Evolutionary conservation across 2,329 filamentous ascomycete species (phyloP).

Genomic region (Huntiella savannae): DNA sequence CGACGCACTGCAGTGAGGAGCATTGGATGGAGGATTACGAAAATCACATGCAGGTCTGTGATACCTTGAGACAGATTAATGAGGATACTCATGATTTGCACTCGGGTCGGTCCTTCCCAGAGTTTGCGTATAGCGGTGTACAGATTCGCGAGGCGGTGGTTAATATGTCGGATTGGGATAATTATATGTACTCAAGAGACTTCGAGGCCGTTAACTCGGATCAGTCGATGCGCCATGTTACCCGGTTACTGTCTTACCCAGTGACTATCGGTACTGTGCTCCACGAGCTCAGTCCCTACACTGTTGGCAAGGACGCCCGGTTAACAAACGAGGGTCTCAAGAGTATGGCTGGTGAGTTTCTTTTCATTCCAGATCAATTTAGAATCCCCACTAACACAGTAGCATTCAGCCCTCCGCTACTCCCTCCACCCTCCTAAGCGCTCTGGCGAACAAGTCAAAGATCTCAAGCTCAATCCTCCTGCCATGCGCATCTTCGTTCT

Average conservation of each 20-base stretch:
- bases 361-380: background rate
- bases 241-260: constrained; percentile 81
- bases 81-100: constrained; percentile 93
- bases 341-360: constrained; percentile 64
- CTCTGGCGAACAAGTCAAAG: constrained; percentile 53
- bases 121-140: constrained; percentile 76
- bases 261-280: constrained; percentile 78
- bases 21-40: constrained; percentile 97
- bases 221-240: constrained; percentile 79
- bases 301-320: constrained; percentile 51
- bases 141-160: constrained; percentile 85
- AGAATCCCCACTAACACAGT: constrained; percentile 2
- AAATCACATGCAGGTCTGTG: constrained; percentile 77
- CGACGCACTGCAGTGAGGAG: constrained; percentile 80
- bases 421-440: constrained; percentile 73
- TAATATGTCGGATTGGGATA: constrained; percentile 99
- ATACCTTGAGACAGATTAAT: constrained; percentile 79
- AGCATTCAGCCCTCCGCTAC: constrained; percentile 57
- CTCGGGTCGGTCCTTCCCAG: constrained; percentile 78
- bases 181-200: constrained; percentile 78
- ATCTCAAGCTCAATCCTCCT: constrained; percentile 65
- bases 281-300: constrained; percentile 88
- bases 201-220: constrained; percentile 85
- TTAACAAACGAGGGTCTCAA: constrained; percentile 79
- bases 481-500: constrained; percentile 84